Conservation (phyloP, 2,329 filamentous ascomycete genomes). For the Cladosporium sp. region DNA sequence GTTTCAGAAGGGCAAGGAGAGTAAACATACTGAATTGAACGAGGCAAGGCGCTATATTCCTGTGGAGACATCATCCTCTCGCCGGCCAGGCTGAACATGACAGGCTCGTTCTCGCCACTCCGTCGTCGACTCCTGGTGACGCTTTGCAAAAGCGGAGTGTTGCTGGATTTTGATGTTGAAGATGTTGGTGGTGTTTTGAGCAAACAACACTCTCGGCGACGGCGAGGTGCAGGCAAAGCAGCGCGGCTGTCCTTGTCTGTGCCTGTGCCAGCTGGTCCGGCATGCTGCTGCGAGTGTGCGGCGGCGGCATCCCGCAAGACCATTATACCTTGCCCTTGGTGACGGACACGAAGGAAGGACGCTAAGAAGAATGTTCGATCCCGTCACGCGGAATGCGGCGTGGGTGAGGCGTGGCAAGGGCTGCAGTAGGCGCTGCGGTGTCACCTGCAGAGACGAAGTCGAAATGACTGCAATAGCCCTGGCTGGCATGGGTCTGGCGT, state of each 20-base stretch:
- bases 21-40: slow-evolving; percentile 45
- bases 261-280: slow-evolving; percentile 7
- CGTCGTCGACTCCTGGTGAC: slow-evolving; percentile 9
- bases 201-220: slow-evolving; percentile 8
- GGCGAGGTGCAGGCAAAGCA: slow-evolving; percentile 11
- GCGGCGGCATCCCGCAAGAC: slow-evolving; percentile 4
- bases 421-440: slow-evolving; percentile 5
- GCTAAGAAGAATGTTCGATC: slow-evolving; percentile 9
- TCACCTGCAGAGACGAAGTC: slow-evolving; percentile 6
- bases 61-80: slow-evolving; percentile 30
- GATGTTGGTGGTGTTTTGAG: neutral
- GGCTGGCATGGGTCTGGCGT: neutral
- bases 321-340: neutral
- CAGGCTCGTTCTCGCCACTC: neutral
- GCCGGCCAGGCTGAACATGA: neutral
- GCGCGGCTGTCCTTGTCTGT: slow-evolving; percentile 12
- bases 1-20: slow-evolving; percentile 20
- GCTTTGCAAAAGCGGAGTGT: slow-evolving; percentile 1
- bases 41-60: slow-evolving; percentile 45
- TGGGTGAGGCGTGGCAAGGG: neutral
- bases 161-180: neutral
- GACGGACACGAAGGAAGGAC: neutral
- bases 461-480: neutral
- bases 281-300: neutral
- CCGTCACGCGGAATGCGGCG: neutral